Percentiles rank a stretch among this genome's conserved stretches.
phyloP scores from a whole-genome alignment of 805 yeast genomes.

The Saccharomycopsis malanga region DNA sequence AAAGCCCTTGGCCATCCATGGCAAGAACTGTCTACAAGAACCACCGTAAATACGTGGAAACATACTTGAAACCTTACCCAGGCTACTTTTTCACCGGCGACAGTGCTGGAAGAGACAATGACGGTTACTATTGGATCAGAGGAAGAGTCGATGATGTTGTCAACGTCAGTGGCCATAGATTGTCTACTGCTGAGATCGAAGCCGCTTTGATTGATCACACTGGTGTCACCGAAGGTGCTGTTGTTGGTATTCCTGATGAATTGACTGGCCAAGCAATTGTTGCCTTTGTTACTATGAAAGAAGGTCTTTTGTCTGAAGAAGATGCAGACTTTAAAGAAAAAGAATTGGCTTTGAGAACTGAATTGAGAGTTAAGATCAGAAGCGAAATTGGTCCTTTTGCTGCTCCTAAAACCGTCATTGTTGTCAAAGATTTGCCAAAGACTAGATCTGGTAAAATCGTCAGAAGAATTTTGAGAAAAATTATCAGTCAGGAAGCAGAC shows the following conservation, averaged over 20 bases:
- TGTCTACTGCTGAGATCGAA: slow-evolving; percentile 98
- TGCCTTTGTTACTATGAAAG: slow-evolving; percentile 84
- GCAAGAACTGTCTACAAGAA: slow-evolving; percentile 92
- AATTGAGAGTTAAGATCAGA: slow-evolving; percentile 81
- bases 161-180: slow-evolving; percentile 94
- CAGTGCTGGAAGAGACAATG: slow-evolving; percentile 96
- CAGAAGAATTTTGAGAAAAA: slow-evolving; percentile 95
- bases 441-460: slow-evolving; percentile 98
- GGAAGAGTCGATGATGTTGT: slow-evolving; percentile 99
- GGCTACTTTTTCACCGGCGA: slow-evolving; percentile 96
- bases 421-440: slow-evolving; percentile 92
- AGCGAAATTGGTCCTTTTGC: slow-evolving; percentile 84
- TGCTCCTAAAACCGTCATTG: slow-evolving; percentile 75
- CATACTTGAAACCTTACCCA: slow-evolving; percentile 88
- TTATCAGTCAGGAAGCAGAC: slow-evolving; percentile 86
- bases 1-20: slow-evolving; percentile 96
- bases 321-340: slow-evolving; percentile 28
- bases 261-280: slow-evolving; percentile 96
- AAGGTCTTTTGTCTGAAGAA: slow-evolving; percentile 31
- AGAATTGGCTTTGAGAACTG: slow-evolving; percentile 43
- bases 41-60: slow-evolving; percentile 79
- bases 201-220: slow-evolving; percentile 77
- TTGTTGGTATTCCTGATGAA: slow-evolving; percentile 90
- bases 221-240: slow-evolving; percentile 90
- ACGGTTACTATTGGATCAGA: slow-evolving; percentile 95